Evolutionary conservation across 1,284 basidiomycete genomes (phyloP).

Genomic region (Cryptococcus deneoformans): DNA sequence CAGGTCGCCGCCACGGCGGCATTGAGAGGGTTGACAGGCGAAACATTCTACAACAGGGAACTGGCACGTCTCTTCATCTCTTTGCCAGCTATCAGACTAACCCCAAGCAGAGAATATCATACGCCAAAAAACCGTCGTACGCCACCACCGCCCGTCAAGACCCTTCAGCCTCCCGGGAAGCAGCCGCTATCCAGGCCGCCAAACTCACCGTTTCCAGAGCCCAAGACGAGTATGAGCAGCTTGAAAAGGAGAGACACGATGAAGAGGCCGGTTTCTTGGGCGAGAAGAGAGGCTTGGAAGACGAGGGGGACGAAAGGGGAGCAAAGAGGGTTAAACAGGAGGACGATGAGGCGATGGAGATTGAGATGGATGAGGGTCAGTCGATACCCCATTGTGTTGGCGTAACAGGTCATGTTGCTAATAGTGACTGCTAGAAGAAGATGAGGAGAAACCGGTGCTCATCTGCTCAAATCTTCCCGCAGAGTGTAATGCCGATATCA

Average conservation of each 20-base stretch:
- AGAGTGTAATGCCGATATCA: no score
- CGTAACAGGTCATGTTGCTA: no score
- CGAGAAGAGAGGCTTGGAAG: conserved; percentile 55
- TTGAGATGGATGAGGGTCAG: conserved; percentile 48
- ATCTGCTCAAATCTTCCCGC: no score
- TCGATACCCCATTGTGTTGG: neutral
- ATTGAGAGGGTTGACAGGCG: conserved; percentile 83
- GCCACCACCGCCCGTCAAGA: conserved; percentile 60
- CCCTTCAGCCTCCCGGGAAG: conserved; percentile 61
- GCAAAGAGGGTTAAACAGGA: conserved; percentile 37
- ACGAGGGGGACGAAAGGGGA: conserved; percentile 53
- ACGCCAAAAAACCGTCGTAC: conserved; percentile 80
- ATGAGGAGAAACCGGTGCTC: no score
- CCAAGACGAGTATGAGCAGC: conserved; percentile 52
- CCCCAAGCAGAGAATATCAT: conserved; percentile 67
- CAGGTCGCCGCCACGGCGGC: conserved; percentile 84
- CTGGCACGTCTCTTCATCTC: conserved; percentile 24
- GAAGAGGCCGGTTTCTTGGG: conserved; percentile 55
- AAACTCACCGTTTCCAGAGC: conserved; percentile 50
- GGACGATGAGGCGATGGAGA: conserved; percentile 43
- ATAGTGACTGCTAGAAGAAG: no score
- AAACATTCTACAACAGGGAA: conserved; percentile 68
- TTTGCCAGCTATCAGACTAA: neutral
- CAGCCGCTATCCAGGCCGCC: conserved; percentile 45
- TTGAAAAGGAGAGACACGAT: conserved; percentile 62